These are phyloP conservation scores for Phytopythium aichiense DNA, from an alignment of 352 stramenopile genomes.

Conservation along the genomic window DNA sequence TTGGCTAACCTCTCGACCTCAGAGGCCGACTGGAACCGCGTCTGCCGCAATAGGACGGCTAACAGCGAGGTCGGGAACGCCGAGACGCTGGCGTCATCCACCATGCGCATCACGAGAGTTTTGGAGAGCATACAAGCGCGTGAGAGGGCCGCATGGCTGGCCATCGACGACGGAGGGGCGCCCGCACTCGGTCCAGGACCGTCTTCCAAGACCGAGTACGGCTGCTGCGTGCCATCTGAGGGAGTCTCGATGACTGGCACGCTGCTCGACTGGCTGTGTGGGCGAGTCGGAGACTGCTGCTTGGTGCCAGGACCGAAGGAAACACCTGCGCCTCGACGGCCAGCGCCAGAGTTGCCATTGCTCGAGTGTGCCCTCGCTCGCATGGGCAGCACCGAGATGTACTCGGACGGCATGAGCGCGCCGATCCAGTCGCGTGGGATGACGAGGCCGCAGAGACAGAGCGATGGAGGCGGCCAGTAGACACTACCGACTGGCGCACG, in stretches of 20 bases:
- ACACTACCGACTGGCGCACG: constrained; percentile 24
- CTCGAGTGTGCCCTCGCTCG: constrained; percentile 7
- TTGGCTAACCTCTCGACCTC: neutral
- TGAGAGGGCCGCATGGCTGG: constrained; percentile 9
- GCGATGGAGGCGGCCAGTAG: constrained; percentile 56
- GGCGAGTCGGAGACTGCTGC: neutral
- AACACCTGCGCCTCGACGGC: neutral
- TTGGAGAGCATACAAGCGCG: constrained; percentile 27
- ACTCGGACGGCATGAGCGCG: constrained; percentile 64
- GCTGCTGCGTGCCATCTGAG: neutral
- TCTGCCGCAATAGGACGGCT: constrained; percentile 33
- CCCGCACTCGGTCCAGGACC: neutral
- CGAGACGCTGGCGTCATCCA: constrained; percentile 17
- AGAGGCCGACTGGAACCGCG: constrained; percentile 20
- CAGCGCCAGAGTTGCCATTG: neutral
- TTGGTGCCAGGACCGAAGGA: neutral
- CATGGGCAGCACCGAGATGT: constrained; percentile 56
- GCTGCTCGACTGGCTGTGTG: neutral
- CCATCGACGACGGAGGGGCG: neutral
- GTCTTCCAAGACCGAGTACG: neutral
- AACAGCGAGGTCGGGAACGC: constrained; percentile 41
- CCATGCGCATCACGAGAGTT: constrained; percentile 39
- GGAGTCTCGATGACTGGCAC: neutral
- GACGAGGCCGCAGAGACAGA: constrained; percentile 37
- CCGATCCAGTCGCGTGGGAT: constrained; percentile 65